Percentiles rank a stretch among this genome's conserved stretches.
Evolutionary conservation across 768 basidiomycete genomes (phyloP).

Genomic region (Coprinopsis marcescibilis): DNA sequence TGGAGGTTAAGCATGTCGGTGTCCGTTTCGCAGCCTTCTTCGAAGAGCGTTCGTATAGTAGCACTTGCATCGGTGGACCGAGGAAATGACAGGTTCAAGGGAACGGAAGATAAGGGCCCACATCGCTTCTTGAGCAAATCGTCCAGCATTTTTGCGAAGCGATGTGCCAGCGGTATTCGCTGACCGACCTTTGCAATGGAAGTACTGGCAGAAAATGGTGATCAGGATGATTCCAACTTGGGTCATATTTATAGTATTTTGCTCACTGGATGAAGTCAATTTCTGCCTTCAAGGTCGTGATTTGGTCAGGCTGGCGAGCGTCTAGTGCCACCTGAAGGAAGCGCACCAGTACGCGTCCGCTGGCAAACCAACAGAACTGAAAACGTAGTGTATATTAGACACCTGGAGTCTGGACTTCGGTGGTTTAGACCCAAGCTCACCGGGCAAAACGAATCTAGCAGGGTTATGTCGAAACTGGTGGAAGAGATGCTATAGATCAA

Average conservation of each 20-base stretch:
- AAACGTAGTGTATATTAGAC: neutral
- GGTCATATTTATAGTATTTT: neutral
- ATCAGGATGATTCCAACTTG: neutral
- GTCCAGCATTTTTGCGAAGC: conserved; percentile 53
- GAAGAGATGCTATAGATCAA: conserved; percentile 60
- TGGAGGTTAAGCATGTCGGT: conserved; percentile 24
- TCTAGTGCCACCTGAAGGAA: conserved; percentile 63
- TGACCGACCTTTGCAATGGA: conserved; percentile 60
- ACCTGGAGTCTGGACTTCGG: no score
- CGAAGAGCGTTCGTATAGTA: conserved; percentile 25
- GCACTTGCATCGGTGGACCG: conserved; percentile 26
- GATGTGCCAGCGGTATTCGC: conserved; percentile 59
- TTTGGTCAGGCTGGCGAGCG: conserved; percentile 49
- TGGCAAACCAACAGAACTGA: conserved; percentile 66
- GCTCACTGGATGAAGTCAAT: conserved; percentile 64
- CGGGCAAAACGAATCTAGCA: conserved; percentile 65
- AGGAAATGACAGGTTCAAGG: conserved; percentile 28
- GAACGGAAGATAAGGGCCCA: conserved; percentile 24
- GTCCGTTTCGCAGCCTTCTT: conserved; percentile 17
- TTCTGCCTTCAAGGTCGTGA: conserved; percentile 54
- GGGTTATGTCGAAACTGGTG: conserved; percentile 67
- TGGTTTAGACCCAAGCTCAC: no score
- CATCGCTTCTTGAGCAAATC: conserved; percentile 38
- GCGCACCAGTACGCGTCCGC: conserved; percentile 59
- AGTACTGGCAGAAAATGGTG: conserved; percentile 28